Evolutionary conservation across 2,329 filamentous ascomycete genomes (phyloP), one percentile per base, ranked within the genome.

Genomic region (Pseudocercospora fuligena): DNA sequence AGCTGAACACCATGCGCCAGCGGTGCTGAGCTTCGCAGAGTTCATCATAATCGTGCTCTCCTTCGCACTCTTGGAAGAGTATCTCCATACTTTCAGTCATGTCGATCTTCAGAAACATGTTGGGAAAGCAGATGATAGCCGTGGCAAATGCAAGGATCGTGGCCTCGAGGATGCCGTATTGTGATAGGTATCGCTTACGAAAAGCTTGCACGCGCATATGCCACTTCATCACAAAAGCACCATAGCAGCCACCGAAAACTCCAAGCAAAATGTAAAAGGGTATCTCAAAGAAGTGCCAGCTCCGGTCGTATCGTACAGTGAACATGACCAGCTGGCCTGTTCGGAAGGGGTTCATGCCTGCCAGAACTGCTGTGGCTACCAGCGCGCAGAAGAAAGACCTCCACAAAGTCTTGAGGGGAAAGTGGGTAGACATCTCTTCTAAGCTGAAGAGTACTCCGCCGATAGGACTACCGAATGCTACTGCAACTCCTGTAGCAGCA

Each of bases 1-100:
- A 83, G 0, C 93, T 94, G 16, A 91, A 74, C 6, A 97, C 88
- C 81, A 97, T 97, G 62, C 85, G 84, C 84, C 90, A 90, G 25
- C 93, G 88, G 73, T 92, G 90, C 60, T 91, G 83, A 77, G 66
- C 83, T 78, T 97, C 92, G 85, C 95, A 99, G 16, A 99, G 87
- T 5, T 92, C 92, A 69, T 96, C 88, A 73, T 97, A 97, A 76
- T 94, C 92, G 77, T 97, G 91, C 21, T 86, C 90, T 5, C 91
- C 93, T 76, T 97, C 92, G 73, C 95, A 99, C 77, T 99, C 95
- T 14, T 92, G 86, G 78, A 99, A 99, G 11, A 99, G 82, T 69
- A 97, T 97, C 78, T 98, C 94, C 95, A 99, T 98, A 82, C 93
- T 97, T 82, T 98, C 94, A 0, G 95, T 97, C 95, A 99, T 98